Base-by-base conservation (phyloP, 2,329 filamentous ascomycete species). In the Aspergillus sp. region DNA sequence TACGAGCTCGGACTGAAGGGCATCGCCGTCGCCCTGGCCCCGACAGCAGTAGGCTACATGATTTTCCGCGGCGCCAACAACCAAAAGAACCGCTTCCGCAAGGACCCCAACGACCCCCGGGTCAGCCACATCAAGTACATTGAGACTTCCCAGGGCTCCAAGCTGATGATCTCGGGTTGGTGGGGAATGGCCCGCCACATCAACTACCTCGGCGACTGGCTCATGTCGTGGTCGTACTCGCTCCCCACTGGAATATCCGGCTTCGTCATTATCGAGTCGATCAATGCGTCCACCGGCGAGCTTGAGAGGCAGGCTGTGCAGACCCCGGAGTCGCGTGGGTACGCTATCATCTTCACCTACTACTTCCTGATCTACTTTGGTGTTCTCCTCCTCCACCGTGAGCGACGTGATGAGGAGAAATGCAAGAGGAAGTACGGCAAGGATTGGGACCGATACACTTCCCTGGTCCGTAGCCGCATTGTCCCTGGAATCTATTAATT, bases 181-280 rank as follows among this genome's bases (percentile, higher is more conserved):
- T 97, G 94, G 94, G 94, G 94, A 48, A 83, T 87, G 23, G 91
- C 93, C 0, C 87, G 94, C 47, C 94, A 98, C 79, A 94, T 97
- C 83, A 98, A 97, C 81, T 97, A 98, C 79, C 80, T 96, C 1
- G 94, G 93, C 56, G 94, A 98, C 80, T 97, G 93, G 93, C 84
- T 95, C 67, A 93, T 96, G 87, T 87, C 90, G 8, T 97, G 92
- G 92, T 88, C 92, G 0, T 97, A 95, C 79, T 92, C 88, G 67
- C 83, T 97, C 48, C 93, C 94, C 1, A 97, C 93, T 0, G 91
- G 91, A 0, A 76, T 96, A 62, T 90, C 93, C 0, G 93, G 93
- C 13, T 97, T 94, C 75, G 81, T 89, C 46, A 88, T 96, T 54
- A 78, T 84, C 49, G 81, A 83, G 54, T 77, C 74, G 11, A 77